Conservation (phyloP, 139 green algal species). For the Pleodorina starrii region DNA sequence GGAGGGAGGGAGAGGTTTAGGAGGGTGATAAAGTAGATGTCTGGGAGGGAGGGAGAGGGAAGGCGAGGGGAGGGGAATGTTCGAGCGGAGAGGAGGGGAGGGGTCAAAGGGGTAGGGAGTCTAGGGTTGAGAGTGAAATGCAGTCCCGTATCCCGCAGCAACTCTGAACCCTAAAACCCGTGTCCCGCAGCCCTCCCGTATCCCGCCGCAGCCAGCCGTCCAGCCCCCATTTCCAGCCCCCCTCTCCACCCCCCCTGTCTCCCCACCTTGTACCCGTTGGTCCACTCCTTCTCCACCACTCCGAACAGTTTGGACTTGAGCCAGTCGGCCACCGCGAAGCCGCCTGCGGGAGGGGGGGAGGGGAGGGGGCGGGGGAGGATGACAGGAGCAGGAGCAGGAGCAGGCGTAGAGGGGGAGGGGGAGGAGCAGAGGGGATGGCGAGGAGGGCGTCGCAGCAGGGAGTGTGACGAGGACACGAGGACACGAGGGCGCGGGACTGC, state of each 20-base stretch:
- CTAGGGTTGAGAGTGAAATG: too few species aligned
- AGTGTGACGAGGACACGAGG: too few species aligned
- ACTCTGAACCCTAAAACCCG: too few species aligned
- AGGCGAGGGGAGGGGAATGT: too few species aligned
- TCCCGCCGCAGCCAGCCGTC: too few species aligned
- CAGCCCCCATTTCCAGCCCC: neutral
- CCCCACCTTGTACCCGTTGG: conserved; percentile 36
- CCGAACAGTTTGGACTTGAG: conserved; percentile 75
- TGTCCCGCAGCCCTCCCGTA: too few species aligned
- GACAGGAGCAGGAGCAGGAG: too few species aligned
- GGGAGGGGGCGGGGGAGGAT: neutral
- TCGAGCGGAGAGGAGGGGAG: too few species aligned
- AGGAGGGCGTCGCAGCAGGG: too few species aligned
- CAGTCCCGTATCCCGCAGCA: too few species aligned
- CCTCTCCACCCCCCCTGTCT: neutral
- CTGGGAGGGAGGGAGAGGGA: neutral
- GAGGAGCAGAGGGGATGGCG: neutral
- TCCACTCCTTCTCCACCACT: conserved; percentile 77
- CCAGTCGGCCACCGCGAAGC: conserved; percentile 82
- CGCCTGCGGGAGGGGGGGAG: conserved; percentile 51
- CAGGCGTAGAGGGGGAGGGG: neutral
- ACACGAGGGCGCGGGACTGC: too few species aligned
- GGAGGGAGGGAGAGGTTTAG: neutral
- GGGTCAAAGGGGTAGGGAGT: too few species aligned
- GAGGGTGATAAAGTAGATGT: neutral